phyloP scores from a whole-genome alignment of 106 monocot genomes.

The Ottelia alismoides region DNA sequence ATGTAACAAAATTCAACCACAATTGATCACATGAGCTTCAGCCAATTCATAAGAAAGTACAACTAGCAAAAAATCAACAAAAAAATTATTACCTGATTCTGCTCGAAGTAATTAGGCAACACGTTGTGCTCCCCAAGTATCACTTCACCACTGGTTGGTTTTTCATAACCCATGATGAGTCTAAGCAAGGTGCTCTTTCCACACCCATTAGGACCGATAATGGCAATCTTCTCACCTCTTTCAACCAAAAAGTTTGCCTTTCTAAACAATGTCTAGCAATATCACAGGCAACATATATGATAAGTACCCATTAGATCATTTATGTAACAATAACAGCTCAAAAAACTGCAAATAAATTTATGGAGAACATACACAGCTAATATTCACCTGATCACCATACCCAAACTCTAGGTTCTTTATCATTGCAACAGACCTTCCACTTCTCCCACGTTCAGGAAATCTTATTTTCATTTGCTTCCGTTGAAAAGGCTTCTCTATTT shows the following conservation, averaged over 20 bases:
- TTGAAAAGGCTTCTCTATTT: conserved; percentile 89
- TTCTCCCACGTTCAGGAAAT: conserved; percentile 91
- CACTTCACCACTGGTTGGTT: conserved; percentile 70
- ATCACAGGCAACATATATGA: too few species aligned
- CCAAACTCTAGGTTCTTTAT: conserved; percentile 82
- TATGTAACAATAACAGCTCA: not conserved
- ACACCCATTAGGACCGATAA: conserved; percentile 97
- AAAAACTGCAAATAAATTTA: not conserved
- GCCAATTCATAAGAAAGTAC: not conserved
- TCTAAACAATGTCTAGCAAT: conserved; percentile 42
- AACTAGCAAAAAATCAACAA: not conserved
- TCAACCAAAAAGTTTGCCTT: conserved; percentile 79
- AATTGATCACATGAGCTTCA: not conserved
- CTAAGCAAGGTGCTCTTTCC: conserved; percentile 93
- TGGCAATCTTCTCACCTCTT: conserved; percentile 93
- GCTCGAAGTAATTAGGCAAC: conserved; percentile 96
- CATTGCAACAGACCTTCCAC: conserved; percentile 65
- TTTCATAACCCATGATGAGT: conserved; percentile 80
- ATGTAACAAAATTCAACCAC: not conserved
- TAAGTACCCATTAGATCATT: not conserved
- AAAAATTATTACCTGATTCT: conserved; percentile 71
- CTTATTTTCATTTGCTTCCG: conserved; percentile 86
- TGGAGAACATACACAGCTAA: not conserved
- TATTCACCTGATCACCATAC: conserved; percentile 61
- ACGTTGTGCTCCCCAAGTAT: conserved; percentile 88